These are phyloP conservation scores for Cercospora sesami DNA, from an alignment of 2,329 filamentous ascomycete species.

Conservation along the genomic window DNA sequence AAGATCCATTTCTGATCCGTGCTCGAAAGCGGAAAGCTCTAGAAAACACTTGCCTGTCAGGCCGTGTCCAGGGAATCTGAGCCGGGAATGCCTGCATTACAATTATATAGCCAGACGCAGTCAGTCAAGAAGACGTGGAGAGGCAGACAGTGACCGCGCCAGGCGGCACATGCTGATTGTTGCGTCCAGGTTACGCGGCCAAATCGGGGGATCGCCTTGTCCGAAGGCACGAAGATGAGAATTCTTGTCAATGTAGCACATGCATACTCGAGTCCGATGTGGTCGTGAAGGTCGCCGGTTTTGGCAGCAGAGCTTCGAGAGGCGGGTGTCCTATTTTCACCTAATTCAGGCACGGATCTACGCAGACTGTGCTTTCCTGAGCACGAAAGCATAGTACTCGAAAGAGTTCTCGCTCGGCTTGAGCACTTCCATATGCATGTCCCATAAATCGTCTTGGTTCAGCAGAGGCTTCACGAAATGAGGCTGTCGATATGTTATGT, in stretches of 20 bases:
- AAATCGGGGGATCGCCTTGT: not conserved
- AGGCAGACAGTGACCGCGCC: not conserved
- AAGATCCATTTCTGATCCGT: not conserved
- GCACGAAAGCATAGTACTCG: conserved; percentile 52
- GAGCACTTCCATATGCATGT: conserved; percentile 48
- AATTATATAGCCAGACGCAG: not conserved
- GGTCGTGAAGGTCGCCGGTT: not conserved
- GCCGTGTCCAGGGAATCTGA: not conserved
- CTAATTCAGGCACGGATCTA: not conserved
- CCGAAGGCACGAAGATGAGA: not conserved
- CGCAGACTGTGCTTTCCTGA: conserved; percentile 37
- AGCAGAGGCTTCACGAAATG: conserved; percentile 56
- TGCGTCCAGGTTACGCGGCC: not conserved
- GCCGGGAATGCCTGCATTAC: not conserved
- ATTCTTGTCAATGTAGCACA: not conserved
- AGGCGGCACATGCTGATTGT: not conserved
- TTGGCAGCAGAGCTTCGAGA: not conserved
- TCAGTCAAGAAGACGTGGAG: not conserved
- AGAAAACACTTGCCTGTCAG: not conserved
- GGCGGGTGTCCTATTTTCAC: not conserved
- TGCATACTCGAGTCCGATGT: not conserved
- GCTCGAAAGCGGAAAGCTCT: not conserved
- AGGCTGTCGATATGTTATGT: conserved; percentile 54
- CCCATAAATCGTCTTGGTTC: conserved; percentile 47
- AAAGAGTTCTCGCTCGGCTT: conserved; percentile 44